Conservation (phyloP, 768 basidiomycete species). For the Suillus occidentalis region DNA sequence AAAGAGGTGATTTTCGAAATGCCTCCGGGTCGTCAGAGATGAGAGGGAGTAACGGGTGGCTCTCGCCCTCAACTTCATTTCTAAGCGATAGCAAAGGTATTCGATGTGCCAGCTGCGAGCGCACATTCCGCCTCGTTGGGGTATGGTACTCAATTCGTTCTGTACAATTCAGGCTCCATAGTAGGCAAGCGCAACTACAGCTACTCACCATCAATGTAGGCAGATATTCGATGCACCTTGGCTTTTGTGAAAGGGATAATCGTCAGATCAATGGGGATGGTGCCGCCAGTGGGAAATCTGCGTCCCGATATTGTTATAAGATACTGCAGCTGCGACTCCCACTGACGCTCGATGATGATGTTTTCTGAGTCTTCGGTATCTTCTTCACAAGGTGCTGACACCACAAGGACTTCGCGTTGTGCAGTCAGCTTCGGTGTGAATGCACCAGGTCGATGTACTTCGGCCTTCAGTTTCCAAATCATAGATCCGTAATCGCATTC, state of each 20-base stretch:
- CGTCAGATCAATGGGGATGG: constrained; percentile 74
- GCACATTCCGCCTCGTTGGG: constrained; percentile 61
- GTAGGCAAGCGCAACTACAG: neutral
- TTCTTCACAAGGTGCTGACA: constrained; percentile 77
- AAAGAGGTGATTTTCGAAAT: constrained; percentile 65
- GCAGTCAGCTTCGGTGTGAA: constrained; percentile 77
- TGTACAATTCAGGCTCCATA: constrained; percentile 25
- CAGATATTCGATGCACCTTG: constrained; percentile 73
- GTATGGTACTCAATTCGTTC: constrained; percentile 84
- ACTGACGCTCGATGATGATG: constrained; percentile 82
- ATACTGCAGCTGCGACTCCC: constrained; percentile 89
- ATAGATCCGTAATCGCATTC: constrained; percentile 76
- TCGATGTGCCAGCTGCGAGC: constrained; percentile 64
- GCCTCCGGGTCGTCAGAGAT: constrained; percentile 65
- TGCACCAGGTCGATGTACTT: constrained; percentile 83
- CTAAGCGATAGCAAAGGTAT: constrained; percentile 65
- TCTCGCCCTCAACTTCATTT: constrained; percentile 47
- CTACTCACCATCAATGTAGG: constrained; percentile 73
- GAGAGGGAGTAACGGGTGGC: constrained; percentile 73
- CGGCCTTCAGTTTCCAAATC: constrained; percentile 75
- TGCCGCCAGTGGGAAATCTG: constrained; percentile 86
- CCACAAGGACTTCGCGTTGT: constrained; percentile 68
- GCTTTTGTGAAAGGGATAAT: constrained; percentile 87
- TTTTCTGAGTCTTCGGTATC: constrained; percentile 81
- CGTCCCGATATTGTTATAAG: constrained; percentile 75